Percentiles rank a stretch among this genome's conserved stretches.
Evolutionary conservation across 331 rosid genomes (phyloP).

Genomic region (Acacia concinna): DNA sequence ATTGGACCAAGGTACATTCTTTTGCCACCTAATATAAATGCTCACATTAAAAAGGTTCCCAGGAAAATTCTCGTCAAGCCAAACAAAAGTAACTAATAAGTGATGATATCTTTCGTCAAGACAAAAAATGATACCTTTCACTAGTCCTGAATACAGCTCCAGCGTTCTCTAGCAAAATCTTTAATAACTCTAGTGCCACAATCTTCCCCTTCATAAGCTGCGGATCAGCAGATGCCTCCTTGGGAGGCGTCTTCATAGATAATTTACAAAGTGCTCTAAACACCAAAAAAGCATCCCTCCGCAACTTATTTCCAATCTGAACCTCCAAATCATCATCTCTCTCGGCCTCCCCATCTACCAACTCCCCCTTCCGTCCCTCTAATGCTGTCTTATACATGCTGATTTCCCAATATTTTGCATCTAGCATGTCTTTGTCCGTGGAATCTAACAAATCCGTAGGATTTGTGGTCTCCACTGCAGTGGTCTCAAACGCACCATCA

Average conservation of each 20-base stretch:
- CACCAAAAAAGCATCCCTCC: constrained; percentile 95
- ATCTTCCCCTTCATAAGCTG: constrained; percentile 95
- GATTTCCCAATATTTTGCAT: constrained; percentile 98
- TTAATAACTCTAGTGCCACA: constrained; percentile 90
- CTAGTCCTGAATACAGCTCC: constrained; percentile 99
- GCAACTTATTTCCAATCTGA: constrained; percentile 93
- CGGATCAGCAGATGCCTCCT: constrained; percentile 86
- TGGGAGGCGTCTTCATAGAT: constrained; percentile 94
- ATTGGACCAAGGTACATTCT: not conserved
- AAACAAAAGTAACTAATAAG: not conserved
- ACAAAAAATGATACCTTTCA: constrained; percentile 60
- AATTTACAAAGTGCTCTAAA: constrained; percentile 95
- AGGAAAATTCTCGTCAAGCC: not conserved
- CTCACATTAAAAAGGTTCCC: not conserved
- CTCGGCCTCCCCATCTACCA: constrained; percentile 87
- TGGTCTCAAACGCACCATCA: constrained; percentile 95
- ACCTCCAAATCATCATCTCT: constrained; percentile 98
- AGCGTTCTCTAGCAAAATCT: constrained; percentile 95
- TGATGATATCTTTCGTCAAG: not conserved
- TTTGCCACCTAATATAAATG: not conserved
- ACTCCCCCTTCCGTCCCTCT: constrained; percentile 93
- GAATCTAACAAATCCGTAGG: constrained; percentile 97
- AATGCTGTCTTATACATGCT: constrained; percentile 97
- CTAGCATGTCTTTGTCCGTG: constrained; percentile 97
- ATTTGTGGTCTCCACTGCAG: constrained; percentile 89